phyloP scores from a whole-genome alignment of 306 rosid genomes.

The Quercus variabilis region DNA sequence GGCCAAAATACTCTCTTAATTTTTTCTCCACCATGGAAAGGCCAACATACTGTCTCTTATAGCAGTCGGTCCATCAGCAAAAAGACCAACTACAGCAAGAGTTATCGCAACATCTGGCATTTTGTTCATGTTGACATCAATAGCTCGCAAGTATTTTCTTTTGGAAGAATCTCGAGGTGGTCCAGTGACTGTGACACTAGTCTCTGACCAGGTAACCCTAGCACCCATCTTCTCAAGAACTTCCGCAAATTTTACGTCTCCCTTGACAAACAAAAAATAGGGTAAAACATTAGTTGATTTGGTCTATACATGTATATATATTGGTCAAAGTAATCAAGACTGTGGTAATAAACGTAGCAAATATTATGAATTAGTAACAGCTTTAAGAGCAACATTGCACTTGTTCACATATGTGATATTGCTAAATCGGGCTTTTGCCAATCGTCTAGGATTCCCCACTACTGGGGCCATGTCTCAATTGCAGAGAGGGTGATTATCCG shows the following conservation, averaged over 20 bases:
- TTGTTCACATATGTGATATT: too few relatives aligned
- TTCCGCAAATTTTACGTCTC: conserved; percentile 92
- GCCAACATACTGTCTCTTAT: not conserved
- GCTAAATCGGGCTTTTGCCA: too few relatives aligned
- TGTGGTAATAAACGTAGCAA: too few relatives aligned
- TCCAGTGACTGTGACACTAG: conserved; percentile 82
- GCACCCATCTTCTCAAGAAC: conserved; percentile 97
- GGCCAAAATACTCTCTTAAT: not conserved
- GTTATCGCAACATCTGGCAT: conserved; percentile 99
- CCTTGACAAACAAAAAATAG: conserved; percentile 40
- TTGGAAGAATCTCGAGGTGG: conserved; percentile 58
- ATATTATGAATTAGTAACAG: too few relatives aligned
- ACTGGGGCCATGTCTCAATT: too few relatives aligned
- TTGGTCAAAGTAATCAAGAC: not conserved
- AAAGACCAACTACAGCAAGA: conserved; percentile 89
- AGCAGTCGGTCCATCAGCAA: conserved; percentile 56
- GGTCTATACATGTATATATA: not conserved
- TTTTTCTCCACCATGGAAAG: not conserved
- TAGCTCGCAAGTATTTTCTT: conserved; percentile 55
- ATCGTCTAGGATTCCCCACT: too few relatives aligned
- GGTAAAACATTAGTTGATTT: conserved; percentile 5
- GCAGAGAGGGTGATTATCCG: too few relatives aligned
- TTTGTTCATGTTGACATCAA: conserved; percentile 98
- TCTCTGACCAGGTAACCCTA: conserved; percentile 82
- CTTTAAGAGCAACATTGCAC: too few relatives aligned